Base-by-base conservation (phyloP, 2,329 filamentous ascomycete species). In the Fusarium lateritium region DNA sequence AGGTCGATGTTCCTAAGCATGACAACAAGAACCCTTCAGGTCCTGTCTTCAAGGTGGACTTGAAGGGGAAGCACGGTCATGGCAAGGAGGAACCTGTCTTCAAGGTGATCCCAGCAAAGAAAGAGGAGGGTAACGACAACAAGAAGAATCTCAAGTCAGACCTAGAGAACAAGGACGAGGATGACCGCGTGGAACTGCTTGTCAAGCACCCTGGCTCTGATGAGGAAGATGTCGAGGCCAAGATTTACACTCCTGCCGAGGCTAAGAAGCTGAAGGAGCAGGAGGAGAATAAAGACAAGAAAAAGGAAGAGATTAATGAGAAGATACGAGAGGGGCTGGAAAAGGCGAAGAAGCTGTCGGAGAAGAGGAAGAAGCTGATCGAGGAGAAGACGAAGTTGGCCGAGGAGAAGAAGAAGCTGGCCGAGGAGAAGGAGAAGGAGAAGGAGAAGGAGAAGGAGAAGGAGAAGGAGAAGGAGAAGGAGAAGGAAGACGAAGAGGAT, bases 101-200 rank as follows among this genome's bases (percentile, higher is more conserved):
- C 15, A 31, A 19, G 22, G 15, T 45, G 24, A 15, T 19, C 21
- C 10, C 43, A 19, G 11, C 28, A 31, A 13, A 38, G 24, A 9
- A 21, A 31, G 21, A 33, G 28, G 28, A 31, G 28, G 28, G 10
- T 31, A 10, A 31, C 6, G 17, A 28, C 31, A 22, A 33, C 13
- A 40, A 45, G 17, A 15, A 22, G 7, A 15, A 42, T 22, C 22
- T 44, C 22, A 14, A 46, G 19, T 28, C 45, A n/a, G 31, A 61
- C 28, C 42, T 46, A 7, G 53, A 65, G 34, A 36, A 62, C 24
- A 65, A 67, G 47, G 31, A 13, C 4, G 53, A 67, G 22, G 11
- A 46, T n/a, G 38, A 60, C 10, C 44, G 45, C 33, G 33, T 61
- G 10, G 61, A 64, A 14, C 45, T 61, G 5, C 13, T 56, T 28